Evolutionary conservation across 495 filamentous ascomycete genomes (phyloP), one percentile per base, ranked within the genome.

Genomic region (Talaromyces ruber): DNA sequence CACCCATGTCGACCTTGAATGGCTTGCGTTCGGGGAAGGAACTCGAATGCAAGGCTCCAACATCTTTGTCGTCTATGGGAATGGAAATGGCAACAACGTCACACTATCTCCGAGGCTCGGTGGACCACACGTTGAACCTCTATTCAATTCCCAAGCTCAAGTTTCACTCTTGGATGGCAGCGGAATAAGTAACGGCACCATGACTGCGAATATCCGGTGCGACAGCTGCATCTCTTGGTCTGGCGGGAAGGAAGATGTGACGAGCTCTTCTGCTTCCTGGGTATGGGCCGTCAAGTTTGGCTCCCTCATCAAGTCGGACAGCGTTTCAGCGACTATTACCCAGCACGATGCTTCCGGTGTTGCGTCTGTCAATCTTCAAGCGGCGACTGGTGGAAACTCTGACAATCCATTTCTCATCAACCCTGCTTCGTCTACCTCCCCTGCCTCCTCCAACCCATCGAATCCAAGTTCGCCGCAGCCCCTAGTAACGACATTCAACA

Each of bases 31-130:
- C 4, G 87, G 87, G 6, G 82, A 84, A 39, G 87, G 87, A 12
- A 58, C 47, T 0, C 61, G 63, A 26, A 90, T 90, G 87, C 62
- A 65, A 9, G 81, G 77, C 14, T 73, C 87, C 25, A 83, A 84
- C 64, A 86, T 90, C 28, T 88, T 89, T 67, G 65, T 89, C 24
- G 79, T 87, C 67, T 89, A 88, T 69, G 69, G 81, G 21, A 81
- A 82, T 4, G 63, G 61, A 8, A 82, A 83, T 29, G 34, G 34
- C 34, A 39, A 39, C 34, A 88, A 88, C 65, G 74, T 88, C 66
- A 90, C 87, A 0, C 61, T 87, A 37, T 88, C 85, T 25, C 77
- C 83, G 4, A 79, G 87, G n/a, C 66, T 69, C 16, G 81, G 81
- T 24, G 67, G 64, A 14, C 76, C 74, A 11, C 71, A 86, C 64